These are phyloP conservation scores for Malassezia brasiliensis DNA, from an alignment of 1,284 basidiomycete genomes.

Conservation along the genomic window DNA sequence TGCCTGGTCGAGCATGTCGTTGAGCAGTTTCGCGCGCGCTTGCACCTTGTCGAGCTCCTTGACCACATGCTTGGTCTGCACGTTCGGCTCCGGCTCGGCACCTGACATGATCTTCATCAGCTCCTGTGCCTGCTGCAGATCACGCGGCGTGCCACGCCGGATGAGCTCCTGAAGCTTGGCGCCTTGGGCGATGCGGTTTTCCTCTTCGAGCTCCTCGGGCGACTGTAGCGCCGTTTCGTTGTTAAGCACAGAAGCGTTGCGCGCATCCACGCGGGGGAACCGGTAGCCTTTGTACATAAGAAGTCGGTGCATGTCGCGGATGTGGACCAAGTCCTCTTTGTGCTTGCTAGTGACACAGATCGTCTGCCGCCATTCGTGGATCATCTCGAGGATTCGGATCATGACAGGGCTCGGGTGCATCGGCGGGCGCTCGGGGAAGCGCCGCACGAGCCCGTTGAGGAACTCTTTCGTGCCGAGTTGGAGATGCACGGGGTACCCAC, in stretches of 20 bases:
- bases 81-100: conserved; percentile 69
- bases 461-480: conserved; percentile 99
- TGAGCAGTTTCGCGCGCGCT: conserved; percentile 81
- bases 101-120: conserved; percentile 93
- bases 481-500: conserved; percentile 92
- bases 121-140: conserved; percentile 90
- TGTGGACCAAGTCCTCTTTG: conserved; percentile 93
- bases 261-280: conserved; percentile 41
- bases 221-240: conserved; percentile 63
- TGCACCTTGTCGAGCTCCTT: conserved; percentile 89
- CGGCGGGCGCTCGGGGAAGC: conserved; percentile 94
- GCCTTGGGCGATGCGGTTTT: conserved; percentile 85
- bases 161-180: conserved; percentile 98
- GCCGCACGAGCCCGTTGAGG: conserved; percentile 90
- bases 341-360: conserved; percentile 81
- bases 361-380: conserved; percentile 89
- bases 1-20: conserved; percentile 93
- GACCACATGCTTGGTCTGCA: conserved; percentile 74
- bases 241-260: conserved; percentile 39
- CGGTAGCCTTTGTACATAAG: conserved; percentile 68
- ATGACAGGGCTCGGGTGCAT: conserved; percentile 89
- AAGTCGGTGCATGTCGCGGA: conserved; percentile 92
- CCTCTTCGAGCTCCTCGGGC: conserved; percentile 89
- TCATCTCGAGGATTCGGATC: conserved; percentile 84
- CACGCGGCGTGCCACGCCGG: conserved; percentile 84